Conservation (phyloP, 164 flowering plant genomes). For the Buxus sempervirens region DNA sequence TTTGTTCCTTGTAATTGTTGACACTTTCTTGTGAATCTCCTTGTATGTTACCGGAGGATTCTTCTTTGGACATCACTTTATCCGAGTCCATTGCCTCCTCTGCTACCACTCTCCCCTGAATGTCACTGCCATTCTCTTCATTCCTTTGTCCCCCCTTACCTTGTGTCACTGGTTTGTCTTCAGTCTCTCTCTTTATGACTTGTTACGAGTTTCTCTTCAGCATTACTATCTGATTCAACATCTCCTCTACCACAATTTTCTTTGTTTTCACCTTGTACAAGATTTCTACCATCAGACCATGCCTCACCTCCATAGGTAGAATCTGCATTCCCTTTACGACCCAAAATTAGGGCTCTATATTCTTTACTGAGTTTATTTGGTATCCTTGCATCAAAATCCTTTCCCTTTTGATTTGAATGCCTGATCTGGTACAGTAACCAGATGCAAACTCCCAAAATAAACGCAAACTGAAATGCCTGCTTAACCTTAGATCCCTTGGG, state of each 20-base stretch:
- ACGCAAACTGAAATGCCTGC: conserved; percentile 51
- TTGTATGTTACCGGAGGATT: neutral
- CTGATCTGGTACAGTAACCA: conserved; percentile 84
- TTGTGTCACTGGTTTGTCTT: conserved; percentile 2
- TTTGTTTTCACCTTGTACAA: neutral
- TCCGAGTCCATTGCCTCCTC: neutral
- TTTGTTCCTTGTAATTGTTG: neutral
- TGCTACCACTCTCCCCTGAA: neutral
- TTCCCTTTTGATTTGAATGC: conserved; percentile 59
- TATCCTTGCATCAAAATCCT: conserved; percentile 34
- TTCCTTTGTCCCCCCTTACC: neutral
- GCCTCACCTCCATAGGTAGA: conserved; percentile 4
- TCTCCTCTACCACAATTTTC: conserved; percentile 13
- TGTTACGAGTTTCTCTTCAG: conserved; percentile 4
- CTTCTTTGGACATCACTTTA: neutral
- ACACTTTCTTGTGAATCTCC: neutral
- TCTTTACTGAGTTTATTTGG: neutral
- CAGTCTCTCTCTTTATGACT: conserved; percentile 3
- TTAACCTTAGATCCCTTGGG: conserved; percentile 56
- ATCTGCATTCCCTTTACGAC: conserved; percentile 21
- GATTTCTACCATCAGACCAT: neutral
- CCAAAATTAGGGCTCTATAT: neutral
- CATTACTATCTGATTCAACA: conserved; percentile 11
- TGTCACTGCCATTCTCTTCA: conserved; percentile 3
- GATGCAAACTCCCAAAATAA: conserved; percentile 66